A percentile compares a stretch with the other conserved stretches of the same genome.
Evolutionary conservation across 2,329 filamentous ascomycete species (phyloP).

Genomic region (Penicillium frequentans): DNA sequence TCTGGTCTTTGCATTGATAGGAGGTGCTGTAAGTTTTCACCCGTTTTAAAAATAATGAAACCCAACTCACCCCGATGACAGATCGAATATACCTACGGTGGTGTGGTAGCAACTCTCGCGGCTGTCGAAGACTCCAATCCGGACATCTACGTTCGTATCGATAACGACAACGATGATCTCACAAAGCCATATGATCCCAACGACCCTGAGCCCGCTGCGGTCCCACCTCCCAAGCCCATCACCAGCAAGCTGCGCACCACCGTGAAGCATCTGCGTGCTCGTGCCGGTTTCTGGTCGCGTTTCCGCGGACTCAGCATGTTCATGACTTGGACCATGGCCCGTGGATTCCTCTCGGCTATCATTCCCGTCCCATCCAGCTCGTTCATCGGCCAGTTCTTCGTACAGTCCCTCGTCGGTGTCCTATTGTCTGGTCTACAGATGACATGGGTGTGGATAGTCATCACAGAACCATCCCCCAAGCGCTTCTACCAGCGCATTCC

Average conservation of each 20-base stretch:
- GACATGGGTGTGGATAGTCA: conserved; percentile 83
- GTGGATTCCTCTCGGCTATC: conserved; percentile 46
- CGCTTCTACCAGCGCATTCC: conserved; percentile 71
- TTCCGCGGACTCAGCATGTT: conserved; percentile 67
- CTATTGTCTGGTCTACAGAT: conserved; percentile 68
- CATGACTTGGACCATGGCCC: conserved; percentile 48
- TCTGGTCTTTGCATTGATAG: conserved; percentile 21
- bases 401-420: conserved; percentile 59
- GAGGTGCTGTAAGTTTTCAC: conserved; percentile 28
- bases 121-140: conserved; percentile 63
- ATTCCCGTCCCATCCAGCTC: conserved; percentile 29
- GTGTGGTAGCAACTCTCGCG: conserved; percentile 61
- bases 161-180: conserved; percentile 37
- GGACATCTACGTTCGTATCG: conserved; percentile 54
- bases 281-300: conserved; percentile 64
- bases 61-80: conserved; percentile 14
- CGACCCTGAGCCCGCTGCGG: conserved; percentile 42
- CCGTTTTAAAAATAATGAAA: neutral
- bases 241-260: conserved; percentile 61
- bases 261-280: conserved; percentile 60
- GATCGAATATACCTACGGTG: conserved; percentile 59
- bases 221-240: conserved; percentile 57
- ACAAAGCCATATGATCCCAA: conserved; percentile 37
- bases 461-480: conserved; percentile 65
- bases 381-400: conserved; percentile 49